phyloP scores from a whole-genome alignment of 2,329 filamentous ascomycete genomes.

The Diaporthe ampelina region DNA sequence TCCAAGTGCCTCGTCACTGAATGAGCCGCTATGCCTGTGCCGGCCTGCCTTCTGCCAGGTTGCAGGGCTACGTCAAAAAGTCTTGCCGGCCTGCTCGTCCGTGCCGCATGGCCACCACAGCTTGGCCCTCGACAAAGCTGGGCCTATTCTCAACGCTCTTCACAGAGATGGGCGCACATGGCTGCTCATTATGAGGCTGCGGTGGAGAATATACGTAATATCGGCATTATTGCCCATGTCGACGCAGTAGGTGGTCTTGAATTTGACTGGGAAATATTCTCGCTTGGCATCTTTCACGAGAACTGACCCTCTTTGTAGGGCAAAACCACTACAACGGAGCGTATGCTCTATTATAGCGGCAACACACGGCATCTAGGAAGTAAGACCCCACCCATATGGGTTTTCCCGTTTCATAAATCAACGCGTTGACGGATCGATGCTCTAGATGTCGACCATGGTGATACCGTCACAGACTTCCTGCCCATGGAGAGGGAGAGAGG shows the following conservation, averaged over 20 bases:
- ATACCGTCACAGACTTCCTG: constrained; percentile 96
- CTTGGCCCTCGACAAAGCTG: constrained; percentile 22
- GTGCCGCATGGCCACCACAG: constrained; percentile 20
- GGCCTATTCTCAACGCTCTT: constrained; percentile 8
- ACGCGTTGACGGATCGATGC: constrained; percentile 18
- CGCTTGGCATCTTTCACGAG: constrained; percentile 70
- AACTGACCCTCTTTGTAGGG: constrained; percentile 62
- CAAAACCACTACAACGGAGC: constrained; percentile 98
- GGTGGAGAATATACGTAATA: constrained; percentile 84
- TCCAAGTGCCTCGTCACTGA: background rate
- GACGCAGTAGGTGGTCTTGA: constrained; percentile 75
- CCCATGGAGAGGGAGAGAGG: constrained; percentile 92
- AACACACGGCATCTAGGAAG: constrained; percentile 87
- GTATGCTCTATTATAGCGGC: constrained; percentile 98
- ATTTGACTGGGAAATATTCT: constrained; percentile 89
- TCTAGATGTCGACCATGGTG: constrained; percentile 91
- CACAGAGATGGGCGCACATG: constrained; percentile 32
- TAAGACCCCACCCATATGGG: constrained; percentile 49
- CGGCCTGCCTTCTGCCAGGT: constrained; percentile 38
- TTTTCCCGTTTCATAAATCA: too few species aligned
- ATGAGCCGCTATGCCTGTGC: constrained; percentile 40
- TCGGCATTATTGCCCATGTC: constrained; percentile 98
- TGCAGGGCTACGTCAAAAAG: constrained; percentile 22
- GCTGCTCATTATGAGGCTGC: constrained; percentile 51
- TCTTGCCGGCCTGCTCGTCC: constrained; percentile 35